phyloP scores from a whole-genome alignment of 2,329 filamentous ascomycete species.

The Fusarium chlamydosporum region DNA sequence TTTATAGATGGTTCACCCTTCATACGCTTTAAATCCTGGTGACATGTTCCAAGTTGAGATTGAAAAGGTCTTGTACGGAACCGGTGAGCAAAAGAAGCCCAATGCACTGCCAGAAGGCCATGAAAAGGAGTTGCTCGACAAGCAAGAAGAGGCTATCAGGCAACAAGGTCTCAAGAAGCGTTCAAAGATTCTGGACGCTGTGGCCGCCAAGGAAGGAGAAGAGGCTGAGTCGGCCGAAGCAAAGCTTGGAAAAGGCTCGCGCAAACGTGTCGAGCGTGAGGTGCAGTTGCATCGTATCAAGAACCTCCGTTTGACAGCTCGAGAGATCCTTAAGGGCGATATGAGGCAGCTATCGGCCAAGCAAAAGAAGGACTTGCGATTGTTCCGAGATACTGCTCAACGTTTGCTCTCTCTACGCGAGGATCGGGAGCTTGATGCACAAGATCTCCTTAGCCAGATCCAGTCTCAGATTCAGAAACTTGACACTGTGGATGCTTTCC shows the following conservation, averaged over 20 bases:
- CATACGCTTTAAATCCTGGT: constrained; percentile 94
- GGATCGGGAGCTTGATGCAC: constrained; percentile 49
- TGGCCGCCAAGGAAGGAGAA: constrained; percentile 45
- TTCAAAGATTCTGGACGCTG: constrained; percentile 36
- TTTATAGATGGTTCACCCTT: constrained; percentile 86
- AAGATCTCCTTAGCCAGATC: constrained; percentile 54
- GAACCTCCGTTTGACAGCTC: constrained; percentile 53
- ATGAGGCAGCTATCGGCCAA: constrained; percentile 71
- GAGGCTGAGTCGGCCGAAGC: constrained; percentile 38
- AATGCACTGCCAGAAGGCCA: constrained; percentile 48
- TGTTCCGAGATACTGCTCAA: constrained; percentile 76
- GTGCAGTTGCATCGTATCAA: constrained; percentile 45
- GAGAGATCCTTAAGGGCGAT: constrained; percentile 59
- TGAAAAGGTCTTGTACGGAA: constrained; percentile 89
- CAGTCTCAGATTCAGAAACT: constrained; percentile 55
- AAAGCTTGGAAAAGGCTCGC: constrained; percentile 37
- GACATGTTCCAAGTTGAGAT: constrained; percentile 98
- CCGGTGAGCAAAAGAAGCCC: constrained; percentile 77
- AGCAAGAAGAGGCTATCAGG: constrained; percentile 50
- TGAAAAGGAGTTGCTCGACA: constrained; percentile 35
- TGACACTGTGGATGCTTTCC: constrained; percentile 52
- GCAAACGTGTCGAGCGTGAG: constrained; percentile 46
- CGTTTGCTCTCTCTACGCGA: constrained; percentile 67
- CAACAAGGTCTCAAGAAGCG: constrained; percentile 40
- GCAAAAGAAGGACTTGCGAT: constrained; percentile 81